A percentile compares a stretch with the other conserved stretches of the same genome.
These are phyloP conservation scores for Leccinum imitatum DNA, from an alignment of 768 basidiomycete genomes.

Conservation along the genomic window DNA sequence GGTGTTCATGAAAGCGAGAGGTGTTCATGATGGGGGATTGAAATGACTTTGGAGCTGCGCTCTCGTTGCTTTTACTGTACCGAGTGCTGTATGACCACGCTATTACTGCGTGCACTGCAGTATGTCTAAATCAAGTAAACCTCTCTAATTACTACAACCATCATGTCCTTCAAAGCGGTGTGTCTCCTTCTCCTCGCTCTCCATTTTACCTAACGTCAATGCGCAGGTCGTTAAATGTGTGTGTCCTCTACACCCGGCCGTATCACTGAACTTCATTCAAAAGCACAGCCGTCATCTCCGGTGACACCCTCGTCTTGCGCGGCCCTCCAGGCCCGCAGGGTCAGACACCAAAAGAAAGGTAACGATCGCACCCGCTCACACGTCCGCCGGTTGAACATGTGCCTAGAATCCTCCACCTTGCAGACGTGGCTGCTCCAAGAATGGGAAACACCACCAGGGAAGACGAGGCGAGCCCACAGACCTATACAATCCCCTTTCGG, in stretches of 20 bases:
- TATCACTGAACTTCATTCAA: conserved; percentile 19
- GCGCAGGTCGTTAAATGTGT: conserved; percentile 61
- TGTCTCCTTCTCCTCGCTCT: conserved; percentile 25
- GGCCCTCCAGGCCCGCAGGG: conserved; percentile 76
- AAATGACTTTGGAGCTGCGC: conserved; percentile 5
- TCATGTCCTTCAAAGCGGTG: conserved; percentile 78
- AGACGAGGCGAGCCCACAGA: conserved; percentile 68
- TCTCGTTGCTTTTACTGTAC: conserved; percentile 10
- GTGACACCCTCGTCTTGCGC: conserved; percentile 85
- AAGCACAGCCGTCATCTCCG: conserved; percentile 77
- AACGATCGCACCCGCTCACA: conserved; percentile 15
- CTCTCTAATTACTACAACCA: not conserved
- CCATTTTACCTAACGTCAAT: not conserved
- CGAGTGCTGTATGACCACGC: conserved; percentile 5
- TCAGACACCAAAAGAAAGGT: conserved; percentile 90
- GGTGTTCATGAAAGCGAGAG: conserved; percentile 33
- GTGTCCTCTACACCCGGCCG: conserved; percentile 11
- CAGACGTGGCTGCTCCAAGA: conserved; percentile 82
- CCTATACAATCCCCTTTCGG: not conserved
- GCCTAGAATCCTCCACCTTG: conserved; percentile 81
- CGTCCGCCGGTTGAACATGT: conserved; percentile 4
- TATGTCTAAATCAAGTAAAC: too few species aligned
- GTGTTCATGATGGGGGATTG: conserved; percentile 24
- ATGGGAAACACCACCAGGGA: conserved; percentile 80
- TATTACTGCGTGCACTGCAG: too few species aligned